A percentile compares a stretch with the other conserved stretches of the same genome.
These are phyloP conservation scores for Mycena galericulata DNA, from an alignment of 768 basidiomycete species.

Conservation along the genomic window DNA sequence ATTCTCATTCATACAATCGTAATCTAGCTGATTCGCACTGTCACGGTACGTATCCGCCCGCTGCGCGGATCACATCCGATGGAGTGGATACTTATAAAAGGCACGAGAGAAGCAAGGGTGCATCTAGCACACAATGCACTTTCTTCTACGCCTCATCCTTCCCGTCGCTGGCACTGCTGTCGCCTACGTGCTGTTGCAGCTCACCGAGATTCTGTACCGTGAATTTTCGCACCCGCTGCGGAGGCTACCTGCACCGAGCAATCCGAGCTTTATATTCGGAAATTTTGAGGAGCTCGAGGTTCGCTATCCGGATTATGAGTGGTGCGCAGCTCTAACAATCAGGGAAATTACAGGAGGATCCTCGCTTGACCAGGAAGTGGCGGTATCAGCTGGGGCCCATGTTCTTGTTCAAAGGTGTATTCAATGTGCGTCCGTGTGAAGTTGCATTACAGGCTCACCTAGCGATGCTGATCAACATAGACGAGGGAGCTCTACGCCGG, in stretches of 20 bases:
- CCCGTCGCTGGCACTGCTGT: not conserved
- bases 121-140: too few species aligned
- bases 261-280: constrained; percentile 8
- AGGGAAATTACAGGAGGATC: not conserved
- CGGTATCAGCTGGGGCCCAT: not conserved
- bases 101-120: too few species aligned
- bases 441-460: not conserved
- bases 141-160: too few species aligned
- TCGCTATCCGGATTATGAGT: not conserved
- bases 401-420: constrained; percentile 5
- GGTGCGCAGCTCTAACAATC: too few species aligned
- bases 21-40: too few species aligned
- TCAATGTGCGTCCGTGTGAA: not conserved
- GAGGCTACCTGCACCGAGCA: not conserved
- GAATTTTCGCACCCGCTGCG: constrained; percentile 12
- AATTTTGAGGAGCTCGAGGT: constrained; percentile 15
- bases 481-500: constrained; percentile 1
- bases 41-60: too few species aligned
- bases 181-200: not conserved
- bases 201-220: not conserved
- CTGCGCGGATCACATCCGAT: too few species aligned
- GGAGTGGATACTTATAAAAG: too few species aligned
- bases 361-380: not conserved
- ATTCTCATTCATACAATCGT: too few species aligned
- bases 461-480: not conserved